Conservation (phyloP, 495 filamentous ascomycete species). For the Penicillium riverlandense region DNA sequence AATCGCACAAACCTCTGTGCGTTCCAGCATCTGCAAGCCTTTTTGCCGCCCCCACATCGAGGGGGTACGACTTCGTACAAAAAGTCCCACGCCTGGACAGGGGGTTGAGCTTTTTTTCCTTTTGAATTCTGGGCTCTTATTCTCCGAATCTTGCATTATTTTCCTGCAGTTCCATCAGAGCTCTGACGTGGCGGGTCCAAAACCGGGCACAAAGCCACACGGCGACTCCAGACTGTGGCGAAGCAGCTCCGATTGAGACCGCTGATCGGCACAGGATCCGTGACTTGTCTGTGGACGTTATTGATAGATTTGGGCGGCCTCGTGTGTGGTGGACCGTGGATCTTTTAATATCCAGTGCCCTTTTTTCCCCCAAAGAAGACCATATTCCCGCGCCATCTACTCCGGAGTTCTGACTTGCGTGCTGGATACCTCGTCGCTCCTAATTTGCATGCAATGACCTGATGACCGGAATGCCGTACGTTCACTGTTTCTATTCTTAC, state of each 20-base stretch:
- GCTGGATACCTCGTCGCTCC: no score
- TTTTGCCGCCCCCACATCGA: constrained; percentile 5
- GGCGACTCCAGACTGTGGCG: constrained; percentile 32
- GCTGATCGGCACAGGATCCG: constrained; percentile 18
- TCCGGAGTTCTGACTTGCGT: no score
- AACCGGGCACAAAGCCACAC: constrained; percentile 17
- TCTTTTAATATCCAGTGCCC: no score
- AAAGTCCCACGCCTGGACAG: constrained; percentile 12
- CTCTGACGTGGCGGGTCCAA: constrained; percentile 23
- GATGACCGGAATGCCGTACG: no score
- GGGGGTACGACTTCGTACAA: constrained; percentile 16
- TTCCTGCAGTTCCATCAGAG: constrained; percentile 2
- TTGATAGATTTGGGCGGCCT: no score
- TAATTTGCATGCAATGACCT: no score
- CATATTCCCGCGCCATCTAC: no score
- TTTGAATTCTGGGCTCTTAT: constrained; percentile 1
- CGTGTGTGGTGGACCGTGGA: no score
- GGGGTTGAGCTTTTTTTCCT: constrained; percentile 2
- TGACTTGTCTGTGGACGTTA: neutral
- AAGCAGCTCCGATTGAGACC: constrained; percentile 29
- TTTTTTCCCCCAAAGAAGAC: no score
- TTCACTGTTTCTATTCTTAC: no score
- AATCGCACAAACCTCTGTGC: constrained; percentile 20
- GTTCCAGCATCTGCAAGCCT: constrained; percentile 8
- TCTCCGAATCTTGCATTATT: constrained; percentile 4